Percentiles rank a stretch among this genome's conserved stretches.
Conservation (phyloP, 2,329 filamentous ascomycete species). For the Cladobotryum protrusum region DNA sequence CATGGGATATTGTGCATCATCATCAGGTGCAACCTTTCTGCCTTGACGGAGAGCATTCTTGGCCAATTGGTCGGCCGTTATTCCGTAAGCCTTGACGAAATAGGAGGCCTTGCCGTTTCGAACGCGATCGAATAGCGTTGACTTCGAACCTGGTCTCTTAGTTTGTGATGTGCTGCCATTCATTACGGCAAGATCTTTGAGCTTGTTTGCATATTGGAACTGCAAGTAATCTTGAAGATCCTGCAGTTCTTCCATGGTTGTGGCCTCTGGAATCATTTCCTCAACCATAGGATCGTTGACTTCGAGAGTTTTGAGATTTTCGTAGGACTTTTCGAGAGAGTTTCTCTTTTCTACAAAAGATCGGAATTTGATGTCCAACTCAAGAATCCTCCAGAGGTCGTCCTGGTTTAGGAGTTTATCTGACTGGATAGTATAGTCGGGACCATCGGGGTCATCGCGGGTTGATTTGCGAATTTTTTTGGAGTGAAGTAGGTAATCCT, state of each 20-base stretch:
- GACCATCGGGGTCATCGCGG: slow-evolving; percentile 61
- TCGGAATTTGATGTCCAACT: slow-evolving; percentile 91
- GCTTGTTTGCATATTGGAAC: slow-evolving; percentile 79
- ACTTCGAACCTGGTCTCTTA: slow-evolving; percentile 78
- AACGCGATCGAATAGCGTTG: slow-evolving; percentile 75
- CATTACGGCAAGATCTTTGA: slow-evolving; percentile 70
- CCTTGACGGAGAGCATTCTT: slow-evolving; percentile 77
- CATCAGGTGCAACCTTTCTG: slow-evolving; percentile 76
- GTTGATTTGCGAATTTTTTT: slow-evolving; percentile 59
- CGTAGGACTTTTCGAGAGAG: slow-evolving; percentile 70
- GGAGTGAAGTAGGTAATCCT: slow-evolving; percentile 93
- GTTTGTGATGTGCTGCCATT: slow-evolving; percentile 58
- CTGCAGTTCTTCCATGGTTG: slow-evolving; percentile 90
- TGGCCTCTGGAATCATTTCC: slow-evolving; percentile 71
- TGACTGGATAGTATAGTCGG: slow-evolving; percentile 67
- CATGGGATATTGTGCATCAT: slow-evolving; percentile 71
- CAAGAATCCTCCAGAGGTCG: slow-evolving; percentile 91
- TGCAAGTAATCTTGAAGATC: slow-evolving; percentile 95
- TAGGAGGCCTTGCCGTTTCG: slow-evolving; percentile 73
- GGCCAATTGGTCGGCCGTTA: slow-evolving; percentile 81
- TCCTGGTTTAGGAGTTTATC: slow-evolving; percentile 88
- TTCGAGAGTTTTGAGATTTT: slow-evolving; percentile 59
- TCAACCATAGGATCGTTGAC: slow-evolving; percentile 71
- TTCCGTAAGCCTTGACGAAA: slow-evolving; percentile 83
- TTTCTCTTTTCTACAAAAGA: slow-evolving; percentile 90